Base-by-base conservation (phyloP, 2,329 filamentous ascomycete genomes). In the Aspergillus unguis region DNA sequence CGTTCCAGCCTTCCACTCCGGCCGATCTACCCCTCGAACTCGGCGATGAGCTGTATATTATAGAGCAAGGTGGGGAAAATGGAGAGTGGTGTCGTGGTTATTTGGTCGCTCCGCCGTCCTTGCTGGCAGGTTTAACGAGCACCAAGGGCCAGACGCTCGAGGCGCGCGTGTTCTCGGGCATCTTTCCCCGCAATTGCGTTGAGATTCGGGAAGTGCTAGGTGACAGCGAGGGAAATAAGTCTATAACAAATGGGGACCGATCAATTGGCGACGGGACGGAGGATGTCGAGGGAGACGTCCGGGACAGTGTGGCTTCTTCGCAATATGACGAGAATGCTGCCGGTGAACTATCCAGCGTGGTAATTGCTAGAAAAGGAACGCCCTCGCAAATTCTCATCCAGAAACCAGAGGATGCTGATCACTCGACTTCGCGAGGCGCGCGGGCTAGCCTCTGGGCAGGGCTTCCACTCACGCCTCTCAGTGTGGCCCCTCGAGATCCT, bases 21-120 rank as follows among this genome's bases (percentile, higher is more conserved):
- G 89, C 91, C 70, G 94, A 99, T 74, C 85, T 99, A 23, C 94
- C 95, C 7, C 86, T 99, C 70, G 92, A 99, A 74, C 90, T 99
- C 59, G 94, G 94, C 71, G 94, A 99, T 81, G 94, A 99, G 75
- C 80, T 99, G 59, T 99, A 99, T 76, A 95, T 99, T 61, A 96
- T 99, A 68, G 92, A 97, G 75, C 90, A 97, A 75, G 95, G 92
- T 36, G 87, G 90, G 25, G 74, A 70, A 35, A 85, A 95, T 74
- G 89, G 88, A 65, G 84, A 90, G 70, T 99, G 94, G 95, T 88
- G 92, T 73, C 87, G 94, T 50, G 94, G 94, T 54, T 99, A 99
- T 73, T 81, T 99, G 55, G 88, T 99, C 61, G 91, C 94, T 58
- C 92, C 94, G 48, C 94, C 94, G 23, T 96, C 91, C 62, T 77